Conservation (phyloP, 2,329 filamentous ascomycete genomes). For the Sporothrix mexicana region DNA sequence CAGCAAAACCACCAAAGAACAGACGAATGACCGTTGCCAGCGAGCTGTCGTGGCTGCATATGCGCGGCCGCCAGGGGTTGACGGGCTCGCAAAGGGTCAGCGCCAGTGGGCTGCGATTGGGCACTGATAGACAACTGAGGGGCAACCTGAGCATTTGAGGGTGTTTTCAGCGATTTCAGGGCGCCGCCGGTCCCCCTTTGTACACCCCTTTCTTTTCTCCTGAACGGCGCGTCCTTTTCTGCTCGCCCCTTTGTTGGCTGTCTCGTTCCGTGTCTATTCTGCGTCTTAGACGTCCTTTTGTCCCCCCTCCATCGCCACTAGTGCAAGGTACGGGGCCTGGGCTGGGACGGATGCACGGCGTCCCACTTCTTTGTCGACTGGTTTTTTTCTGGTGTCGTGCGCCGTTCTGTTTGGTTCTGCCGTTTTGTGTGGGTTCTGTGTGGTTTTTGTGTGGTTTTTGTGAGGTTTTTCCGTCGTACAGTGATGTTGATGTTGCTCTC, state of each 20-base stretch:
- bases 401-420: constrained; percentile 2
- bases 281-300: neutral
- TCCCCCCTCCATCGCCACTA: constrained; percentile 35
- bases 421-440: neutral
- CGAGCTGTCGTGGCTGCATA: constrained; percentile 16
- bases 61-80: constrained; percentile 28
- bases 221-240: constrained; percentile 14
- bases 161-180: too few relatives aligned
- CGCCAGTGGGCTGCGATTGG: neutral
- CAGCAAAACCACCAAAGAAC: neutral
- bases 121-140: too few relatives aligned
- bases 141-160: too few relatives aligned
- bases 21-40: constrained; percentile 25
- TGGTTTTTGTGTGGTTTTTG: neutral
- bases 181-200: neutral
- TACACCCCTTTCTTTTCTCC: constrained; percentile 19
- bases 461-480: neutral
- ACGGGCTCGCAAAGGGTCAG: neutral
- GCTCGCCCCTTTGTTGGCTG: neutral
- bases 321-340: constrained; percentile 36
- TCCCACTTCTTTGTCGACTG: constrained; percentile 27
- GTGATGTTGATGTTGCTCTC: neutral
- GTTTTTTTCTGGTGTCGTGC: neutral
- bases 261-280: too few relatives aligned
- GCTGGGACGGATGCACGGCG: neutral